These are phyloP conservation scores for Zymoseptoria passerinii DNA, from an alignment of 2,329 filamentous ascomycete genomes.

Conservation along the genomic window DNA sequence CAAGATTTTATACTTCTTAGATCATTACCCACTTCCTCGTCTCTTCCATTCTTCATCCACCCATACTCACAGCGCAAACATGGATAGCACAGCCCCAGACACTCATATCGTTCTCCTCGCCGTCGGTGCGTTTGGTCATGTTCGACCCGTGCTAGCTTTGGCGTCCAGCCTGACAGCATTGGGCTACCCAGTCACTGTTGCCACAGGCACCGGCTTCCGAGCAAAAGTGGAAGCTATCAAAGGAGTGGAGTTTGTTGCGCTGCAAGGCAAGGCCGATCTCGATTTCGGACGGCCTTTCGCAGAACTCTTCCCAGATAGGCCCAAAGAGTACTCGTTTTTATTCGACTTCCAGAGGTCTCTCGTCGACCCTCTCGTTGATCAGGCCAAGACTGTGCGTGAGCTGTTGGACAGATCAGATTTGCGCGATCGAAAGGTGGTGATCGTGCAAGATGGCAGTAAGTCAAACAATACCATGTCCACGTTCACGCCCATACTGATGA, in stretches of 20 bases:
- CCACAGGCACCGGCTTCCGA: conserved; percentile 33
- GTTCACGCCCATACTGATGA: not conserved
- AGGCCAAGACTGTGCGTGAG: conserved; percentile 3
- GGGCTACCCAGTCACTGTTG: conserved; percentile 39
- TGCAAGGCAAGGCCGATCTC: conserved; percentile 15
- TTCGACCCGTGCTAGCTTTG: conserved; percentile 26
- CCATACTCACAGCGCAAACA: not conserved
- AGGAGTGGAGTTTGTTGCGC: conserved; percentile 34
- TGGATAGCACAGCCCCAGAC: not conserved
- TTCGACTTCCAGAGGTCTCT: conserved; percentile 8
- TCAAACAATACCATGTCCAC: not conserved
- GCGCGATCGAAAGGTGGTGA: not conserved
- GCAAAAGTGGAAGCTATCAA: conserved; percentile 27
- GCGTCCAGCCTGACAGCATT: conserved; percentile 31
- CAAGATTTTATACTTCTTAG: too few species aligned
- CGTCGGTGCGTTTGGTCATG: conserved; percentile 19
- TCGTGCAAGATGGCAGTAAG: conserved; percentile 1
- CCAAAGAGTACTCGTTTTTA: conserved; percentile 9
- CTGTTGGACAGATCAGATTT: conserved; percentile 1
- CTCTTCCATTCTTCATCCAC: too few species aligned
- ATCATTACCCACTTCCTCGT: too few species aligned
- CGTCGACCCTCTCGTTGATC: not conserved
- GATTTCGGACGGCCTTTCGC: conserved; percentile 23
- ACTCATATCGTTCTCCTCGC: conserved; percentile 22
- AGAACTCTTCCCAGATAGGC: conserved; percentile 21